Base-by-base conservation (phyloP, 2,329 filamentous ascomycete genomes). In the Elsinoe batatas region DNA sequence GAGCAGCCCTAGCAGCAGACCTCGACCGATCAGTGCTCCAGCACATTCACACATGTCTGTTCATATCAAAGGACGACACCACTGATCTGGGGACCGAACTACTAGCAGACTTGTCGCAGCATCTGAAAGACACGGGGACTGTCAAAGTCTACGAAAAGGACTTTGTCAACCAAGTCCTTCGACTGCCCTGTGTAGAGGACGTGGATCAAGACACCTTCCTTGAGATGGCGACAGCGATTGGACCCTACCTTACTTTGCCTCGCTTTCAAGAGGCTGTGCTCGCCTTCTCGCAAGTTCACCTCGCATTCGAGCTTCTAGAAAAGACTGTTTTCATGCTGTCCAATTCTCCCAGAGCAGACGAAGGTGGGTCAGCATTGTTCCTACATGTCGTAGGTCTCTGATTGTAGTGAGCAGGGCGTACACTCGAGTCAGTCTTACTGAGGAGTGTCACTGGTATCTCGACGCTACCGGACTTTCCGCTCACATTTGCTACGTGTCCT, bases 201-300 rank as follows among this genome's bases (percentile, higher is more conserved):
- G 53, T 59, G 5, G 58, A 58, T 26, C 53, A 54, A 36, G 54
- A 57, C 13, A 51, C 47, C 20, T 59, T 58, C 26, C 56, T 59
- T 7, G 58, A 59, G 37, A 54, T 57, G 10, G 35, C 54, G 32
- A 56, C 47, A 11, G 44, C 57, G 15, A 50, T 58, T 13, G 30
- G 46, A 11, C 56, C 43, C 30, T 53, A 56, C 53, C 47, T 59
- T n/a, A 30, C 46, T 7, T 46, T 56, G 8, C 37, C 54, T 32
- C 43, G 38, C 13, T 59, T 59, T 18, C 46, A 58, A 30, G 53
- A 54, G 32, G 35, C 22, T 6, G 42, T 54, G 2, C 46, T 59
- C 10, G 8, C 55, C 3, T 15, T 32, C 33, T 32, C 47, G 22
- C 54, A 54, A 22, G 51, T 57, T 22, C 15, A 54, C n/a, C 37